phyloP scores from a whole-genome alignment of 495 filamentous ascomycete species.

The Penicillium chermesinum region DNA sequence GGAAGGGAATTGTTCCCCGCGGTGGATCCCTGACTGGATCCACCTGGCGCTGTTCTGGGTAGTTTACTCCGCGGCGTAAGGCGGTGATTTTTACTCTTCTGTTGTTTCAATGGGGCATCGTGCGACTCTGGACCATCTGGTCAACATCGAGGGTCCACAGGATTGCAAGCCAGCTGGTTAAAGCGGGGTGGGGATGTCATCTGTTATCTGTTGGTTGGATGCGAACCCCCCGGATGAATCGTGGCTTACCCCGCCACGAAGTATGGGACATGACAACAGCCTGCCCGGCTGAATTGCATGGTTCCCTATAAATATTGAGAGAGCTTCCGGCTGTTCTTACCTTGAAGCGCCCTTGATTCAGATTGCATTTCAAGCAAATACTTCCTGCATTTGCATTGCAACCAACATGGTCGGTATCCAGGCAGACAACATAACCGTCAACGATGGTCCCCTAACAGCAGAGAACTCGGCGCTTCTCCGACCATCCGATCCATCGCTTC shows the following conservation, averaged over 20 bases:
- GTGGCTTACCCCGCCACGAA: conserved; percentile 9
- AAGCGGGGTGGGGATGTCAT: conserved; percentile 10
- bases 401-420: conserved; percentile 29
- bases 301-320: background rate
- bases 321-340: background rate
- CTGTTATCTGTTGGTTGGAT: conserved; percentile 14
- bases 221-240: background rate
- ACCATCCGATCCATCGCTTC: conserved; percentile 33
- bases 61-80: background rate
- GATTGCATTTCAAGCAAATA: no score
- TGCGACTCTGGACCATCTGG: background rate
- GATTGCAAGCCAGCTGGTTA: background rate
- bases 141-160: conserved; percentile 3
- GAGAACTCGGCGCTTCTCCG: conserved; percentile 42
- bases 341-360: background rate
- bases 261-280: conserved; percentile 2
- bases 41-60: background rate
- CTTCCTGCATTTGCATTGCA: background rate
- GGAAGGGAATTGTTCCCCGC: conserved; percentile 4
- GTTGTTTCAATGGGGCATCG: background rate
- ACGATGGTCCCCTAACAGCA: conserved; percentile 49
- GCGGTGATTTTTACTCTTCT: conserved; percentile 16
- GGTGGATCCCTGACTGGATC: background rate
- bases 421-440: conserved; percentile 37
- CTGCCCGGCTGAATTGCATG: background rate